Evolutionary conservation across 2,329 filamentous ascomycete genomes (phyloP), one percentile per base, ranked within the genome.

Genomic region (Ilyonectria robusta): DNA sequence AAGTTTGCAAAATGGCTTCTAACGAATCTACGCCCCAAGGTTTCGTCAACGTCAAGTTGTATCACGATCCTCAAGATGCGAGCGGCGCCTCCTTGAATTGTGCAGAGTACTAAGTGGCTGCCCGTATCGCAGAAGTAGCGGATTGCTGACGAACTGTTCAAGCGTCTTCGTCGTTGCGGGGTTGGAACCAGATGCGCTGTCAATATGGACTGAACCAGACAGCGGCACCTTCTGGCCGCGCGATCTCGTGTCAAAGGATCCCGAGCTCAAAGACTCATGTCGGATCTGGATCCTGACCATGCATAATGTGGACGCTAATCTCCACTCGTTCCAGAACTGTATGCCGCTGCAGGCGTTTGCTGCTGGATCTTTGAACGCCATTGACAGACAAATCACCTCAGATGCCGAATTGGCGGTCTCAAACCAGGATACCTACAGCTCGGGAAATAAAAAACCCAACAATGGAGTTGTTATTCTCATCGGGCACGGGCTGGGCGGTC

Each of bases 221-320:
- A 33, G 7, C 23, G 48, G 31, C 15, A 31, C 3, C 10, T 51
- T 51, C 2, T 51, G 48, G 48, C 6, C 8, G 13, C 26, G 48
- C 23, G 48, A 51, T 33, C 15, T 51, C 10, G 48, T 51, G 15
- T 51, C 35, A 46, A 55, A 62, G 11, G 31, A 19, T 46, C 31
- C 23, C 23, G 55, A 47, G 6, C 42, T 65, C 31, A 59, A 59
- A 50, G 51, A 61, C 7, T 31, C 35, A 7, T 44, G 37, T n/a
- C 54, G 54, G 11, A n/a, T 57, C 17, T 44, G 54, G 54, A 44
- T 44, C 17, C 5, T 44, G 33, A 57, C 35, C 17, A 23, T 57
- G 35, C 31, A 40, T 9, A 13, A 57, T 17, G 40, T 57, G 8
- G 54, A 57, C 8, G 26, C 31, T n/a, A 57, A 26, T n/a, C 54